Evolutionary conservation across 495 filamentous ascomycete species (phyloP).

Genomic region (Xylaria nigripes): DNA sequence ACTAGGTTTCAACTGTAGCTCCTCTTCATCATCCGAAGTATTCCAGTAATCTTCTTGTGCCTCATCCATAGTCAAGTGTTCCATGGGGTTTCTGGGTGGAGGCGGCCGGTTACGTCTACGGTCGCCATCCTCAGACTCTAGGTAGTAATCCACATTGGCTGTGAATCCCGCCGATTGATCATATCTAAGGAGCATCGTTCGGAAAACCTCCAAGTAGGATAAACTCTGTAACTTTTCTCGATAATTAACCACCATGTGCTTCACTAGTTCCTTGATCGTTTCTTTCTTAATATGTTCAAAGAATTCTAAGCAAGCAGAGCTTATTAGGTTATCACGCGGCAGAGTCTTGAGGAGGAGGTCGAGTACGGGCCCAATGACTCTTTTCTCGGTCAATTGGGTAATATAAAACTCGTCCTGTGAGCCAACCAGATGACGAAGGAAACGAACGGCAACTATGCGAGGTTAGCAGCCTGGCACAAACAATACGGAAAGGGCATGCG

Average conservation of each 20-base stretch:
- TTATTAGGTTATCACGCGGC: slow-evolving; percentile 91
- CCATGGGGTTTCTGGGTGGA: slow-evolving; percentile 64
- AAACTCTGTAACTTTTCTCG: slow-evolving; percentile 72
- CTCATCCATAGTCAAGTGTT: slow-evolving; percentile 59
- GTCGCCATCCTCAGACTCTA: slow-evolving; percentile 44
- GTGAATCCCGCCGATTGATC: slow-evolving; percentile 72
- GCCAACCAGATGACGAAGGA: slow-evolving; percentile 80
- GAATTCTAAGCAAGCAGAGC: slow-evolving; percentile 91
- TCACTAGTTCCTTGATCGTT: slow-evolving; percentile 70
- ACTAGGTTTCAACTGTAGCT: slow-evolving; percentile 33
- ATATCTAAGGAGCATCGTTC: slow-evolving; percentile 63
- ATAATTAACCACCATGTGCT: slow-evolving; percentile 82
- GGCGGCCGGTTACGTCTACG: slow-evolving; percentile 54
- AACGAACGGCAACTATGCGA: slow-evolving; percentile 72
- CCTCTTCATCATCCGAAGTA: slow-evolving; percentile 80
- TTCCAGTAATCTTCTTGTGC: slow-evolving; percentile 94
- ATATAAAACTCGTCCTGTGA: slow-evolving; percentile 91
- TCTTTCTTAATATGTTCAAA: slow-evolving; percentile 88
- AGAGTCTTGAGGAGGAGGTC: slow-evolving; percentile 84
- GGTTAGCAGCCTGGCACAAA: not conserved
- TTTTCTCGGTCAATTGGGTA: slow-evolving; percentile 74
- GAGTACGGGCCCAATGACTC: slow-evolving; percentile 79
- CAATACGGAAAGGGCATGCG: slow-evolving; percentile 25
- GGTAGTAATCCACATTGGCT: slow-evolving; percentile 46
- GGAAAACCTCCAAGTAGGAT: slow-evolving; percentile 81